Percentiles rank a stretch among this genome's conserved stretches.
Evolutionary conservation across 2,329 filamentous ascomycete species (phyloP).

Genomic region (Plenodomus biglobosus): DNA sequence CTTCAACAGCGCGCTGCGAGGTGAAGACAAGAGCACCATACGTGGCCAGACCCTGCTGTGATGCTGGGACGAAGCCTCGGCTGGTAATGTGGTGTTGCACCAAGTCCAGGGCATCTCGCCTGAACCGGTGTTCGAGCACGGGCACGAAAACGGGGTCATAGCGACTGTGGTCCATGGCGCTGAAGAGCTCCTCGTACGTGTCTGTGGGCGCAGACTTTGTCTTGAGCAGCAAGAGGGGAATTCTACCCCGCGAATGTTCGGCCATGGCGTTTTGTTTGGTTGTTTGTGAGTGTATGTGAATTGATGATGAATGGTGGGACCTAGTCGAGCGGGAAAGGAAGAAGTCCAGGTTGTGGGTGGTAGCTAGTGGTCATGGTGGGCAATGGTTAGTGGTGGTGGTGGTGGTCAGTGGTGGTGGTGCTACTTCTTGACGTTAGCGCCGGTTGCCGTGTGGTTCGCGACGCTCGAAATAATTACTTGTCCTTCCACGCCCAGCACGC

Average conservation of each 20-base stretch:
- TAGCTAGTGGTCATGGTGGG: no score
- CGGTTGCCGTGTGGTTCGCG: slow-evolving; percentile 2
- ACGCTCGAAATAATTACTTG: slow-evolving; percentile 30
- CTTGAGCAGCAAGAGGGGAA: slow-evolving; percentile 72
- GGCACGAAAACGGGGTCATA: slow-evolving; percentile 73
- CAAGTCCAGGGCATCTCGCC: slow-evolving; percentile 58
- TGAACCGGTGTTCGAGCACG: slow-evolving; percentile 71
- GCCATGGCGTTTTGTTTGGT: slow-evolving; percentile 29
- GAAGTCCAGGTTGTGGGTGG: no score
- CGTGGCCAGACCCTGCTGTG: slow-evolving; percentile 26
- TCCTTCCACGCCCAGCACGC: slow-evolving; percentile 12
- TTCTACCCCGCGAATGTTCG: slow-evolving; percentile 20
- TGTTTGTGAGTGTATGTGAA: no score
- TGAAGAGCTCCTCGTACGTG: slow-evolving; percentile 70
- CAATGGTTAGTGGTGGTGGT: no score
- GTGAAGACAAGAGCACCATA: slow-evolving; percentile 85
- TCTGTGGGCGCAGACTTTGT: slow-evolving; percentile 73
- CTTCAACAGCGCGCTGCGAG: slow-evolving; percentile 80
- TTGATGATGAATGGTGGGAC: no score
- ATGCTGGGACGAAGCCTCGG: slow-evolving; percentile 42
- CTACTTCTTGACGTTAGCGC: neutral
- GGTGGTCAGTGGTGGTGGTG: neutral
- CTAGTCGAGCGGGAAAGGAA: no score
- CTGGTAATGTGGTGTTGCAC: slow-evolving; percentile 56
- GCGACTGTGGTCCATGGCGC: slow-evolving; percentile 45